A percentile compares a stretch with the other conserved stretches of the same genome.
These are phyloP conservation scores for Cucurbita moschata DNA, from an alignment of 306 rosid species.

Conservation along the genomic window DNA sequence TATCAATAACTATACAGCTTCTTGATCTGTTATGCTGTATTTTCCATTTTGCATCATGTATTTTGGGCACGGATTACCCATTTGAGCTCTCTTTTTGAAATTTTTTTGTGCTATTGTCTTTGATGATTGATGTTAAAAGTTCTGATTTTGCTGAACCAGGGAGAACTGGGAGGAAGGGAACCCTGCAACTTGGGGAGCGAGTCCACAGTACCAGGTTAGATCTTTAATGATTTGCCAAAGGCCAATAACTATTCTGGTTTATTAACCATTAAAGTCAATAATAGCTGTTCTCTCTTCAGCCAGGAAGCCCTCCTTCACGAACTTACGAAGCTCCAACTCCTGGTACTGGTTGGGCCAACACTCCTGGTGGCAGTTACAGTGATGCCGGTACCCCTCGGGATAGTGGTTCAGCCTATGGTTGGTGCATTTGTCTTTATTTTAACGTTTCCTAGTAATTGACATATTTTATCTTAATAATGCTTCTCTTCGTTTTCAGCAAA, in stretches of 20 bases:
- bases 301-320: slow-evolving; percentile 93
- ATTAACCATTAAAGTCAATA: not conserved
- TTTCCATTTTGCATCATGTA: not conserved
- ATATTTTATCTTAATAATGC: not conserved
- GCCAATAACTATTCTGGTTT: slow-evolving; percentile 3
- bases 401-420: slow-evolving; percentile 59
- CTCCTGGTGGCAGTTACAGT: slow-evolving; percentile 83
- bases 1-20: not conserved
- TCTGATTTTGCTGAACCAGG: slow-evolving; percentile 31
- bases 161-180: slow-evolving; percentile 98
- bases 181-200: slow-evolving; percentile 91
- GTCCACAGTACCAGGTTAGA: slow-evolving; percentile 89
- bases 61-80: not conserved
- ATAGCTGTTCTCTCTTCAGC: slow-evolving; percentile 28
- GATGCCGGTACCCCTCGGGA: slow-evolving; percentile 95
- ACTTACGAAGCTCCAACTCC: slow-evolving; percentile 97
- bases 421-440: not conserved
- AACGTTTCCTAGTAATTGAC: not conserved
- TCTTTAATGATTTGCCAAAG: not conserved
- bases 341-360: slow-evolving; percentile 94
- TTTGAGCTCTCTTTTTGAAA: not conserved
- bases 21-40: not conserved
- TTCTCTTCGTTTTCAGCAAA: slow-evolving; percentile 45
- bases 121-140: slow-evolving; percentile 11
- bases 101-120: not conserved